Evolutionary conservation across 2,329 filamentous ascomycete species (phyloP).

Genomic region (Pleomassaria siparia): DNA sequence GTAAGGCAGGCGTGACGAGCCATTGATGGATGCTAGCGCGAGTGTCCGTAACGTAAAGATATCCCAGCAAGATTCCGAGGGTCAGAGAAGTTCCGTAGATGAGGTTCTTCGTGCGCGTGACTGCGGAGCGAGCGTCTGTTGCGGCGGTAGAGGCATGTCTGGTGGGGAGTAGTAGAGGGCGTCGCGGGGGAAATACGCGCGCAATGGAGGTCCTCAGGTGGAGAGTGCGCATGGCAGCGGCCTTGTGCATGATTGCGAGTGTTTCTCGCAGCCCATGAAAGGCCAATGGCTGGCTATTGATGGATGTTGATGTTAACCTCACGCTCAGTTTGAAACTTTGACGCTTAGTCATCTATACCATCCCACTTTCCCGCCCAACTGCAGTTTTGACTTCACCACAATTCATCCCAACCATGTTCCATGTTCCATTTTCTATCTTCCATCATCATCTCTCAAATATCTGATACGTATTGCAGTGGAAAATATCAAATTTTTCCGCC

Average conservation of each 20-base stretch:
- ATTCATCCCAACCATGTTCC: too few relatives aligned
- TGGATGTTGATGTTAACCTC: too few relatives aligned
- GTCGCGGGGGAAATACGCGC: slow-evolving; percentile 16
- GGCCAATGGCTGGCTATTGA: slow-evolving; percentile 17
- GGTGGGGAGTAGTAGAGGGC: slow-evolving; percentile 19
- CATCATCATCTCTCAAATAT: too few relatives aligned
- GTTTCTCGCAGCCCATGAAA: slow-evolving; percentile 21
- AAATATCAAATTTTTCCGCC: too few relatives aligned
- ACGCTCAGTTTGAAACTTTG: too few relatives aligned
- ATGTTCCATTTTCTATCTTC: too few relatives aligned
- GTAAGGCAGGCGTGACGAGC: slow-evolving; percentile 61
- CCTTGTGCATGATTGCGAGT: slow-evolving; percentile 26
- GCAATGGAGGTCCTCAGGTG: slow-evolving; percentile 27
- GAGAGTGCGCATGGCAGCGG: slow-evolving; percentile 30
- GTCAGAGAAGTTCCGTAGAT: slow-evolving; percentile 58
- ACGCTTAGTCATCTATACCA: background rate
- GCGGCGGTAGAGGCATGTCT: slow-evolving; percentile 27
- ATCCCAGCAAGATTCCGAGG: slow-evolving; percentile 49
- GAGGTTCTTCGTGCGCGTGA: slow-evolving; percentile 52
- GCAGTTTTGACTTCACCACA: too few relatives aligned
- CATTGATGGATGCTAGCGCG: slow-evolving; percentile 57
- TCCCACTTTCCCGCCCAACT: too few relatives aligned
- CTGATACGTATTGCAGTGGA: too few relatives aligned
- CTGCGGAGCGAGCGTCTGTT: slow-evolving; percentile 40
- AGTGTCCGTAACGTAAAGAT: slow-evolving; percentile 57